Evolutionary conservation across 768 basidiomycete genomes (phyloP), one percentile per base, ranked within the genome.

Genomic region (Tephrocybe sp.): DNA sequence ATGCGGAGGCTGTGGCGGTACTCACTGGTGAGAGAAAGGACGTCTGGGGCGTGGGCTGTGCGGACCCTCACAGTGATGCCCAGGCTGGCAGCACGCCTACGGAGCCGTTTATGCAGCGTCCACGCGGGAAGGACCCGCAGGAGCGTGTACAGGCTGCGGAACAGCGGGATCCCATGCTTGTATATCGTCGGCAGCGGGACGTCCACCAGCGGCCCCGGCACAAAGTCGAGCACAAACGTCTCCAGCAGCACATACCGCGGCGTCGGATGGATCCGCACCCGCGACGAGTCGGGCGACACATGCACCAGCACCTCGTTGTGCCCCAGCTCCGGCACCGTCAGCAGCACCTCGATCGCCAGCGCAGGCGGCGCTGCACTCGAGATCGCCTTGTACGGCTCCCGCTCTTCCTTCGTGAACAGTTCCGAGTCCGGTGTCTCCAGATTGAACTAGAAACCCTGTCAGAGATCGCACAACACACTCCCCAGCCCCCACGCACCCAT

Each of bases 401-500:
- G 71, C 26, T 83, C 78, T 40, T 82, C 75, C 54, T 82, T 80
- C 54, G 77, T 82, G 67, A 83, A 86, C n/a, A 74, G 60, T 54
- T 89, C 84, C 26, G 81, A 77, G 68, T 90, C 86, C 18, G 85
- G 85, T 1, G 83, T 88, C 69, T 90, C 88, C 46, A 91, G 73
- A 67, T 90, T 91, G 76, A 91, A 91, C 90, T 91, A n/a, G 1
- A 18, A 12, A n/a, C n/a, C n/a, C n/a, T n/a, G n/a, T n/a, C n/a
- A n/a, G n/a, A n/a, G n/a, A n/a, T n/a, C n/a, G n/a, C n/a, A n/a
- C n/a, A n/a, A n/a, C n/a, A n/a, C n/a, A n/a, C n/a, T n/a, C n/a
- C n/a, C n/a, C n/a, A n/a, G n/a, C n/a, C n/a, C n/a, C n/a, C n/a
- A 73, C 88, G 53, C 44, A 91, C 89, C 90, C 90, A 92, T 80